Evolutionary conservation across 148 eudicot species (phyloP).

Genomic region (Euryodendron excelsum): DNA sequence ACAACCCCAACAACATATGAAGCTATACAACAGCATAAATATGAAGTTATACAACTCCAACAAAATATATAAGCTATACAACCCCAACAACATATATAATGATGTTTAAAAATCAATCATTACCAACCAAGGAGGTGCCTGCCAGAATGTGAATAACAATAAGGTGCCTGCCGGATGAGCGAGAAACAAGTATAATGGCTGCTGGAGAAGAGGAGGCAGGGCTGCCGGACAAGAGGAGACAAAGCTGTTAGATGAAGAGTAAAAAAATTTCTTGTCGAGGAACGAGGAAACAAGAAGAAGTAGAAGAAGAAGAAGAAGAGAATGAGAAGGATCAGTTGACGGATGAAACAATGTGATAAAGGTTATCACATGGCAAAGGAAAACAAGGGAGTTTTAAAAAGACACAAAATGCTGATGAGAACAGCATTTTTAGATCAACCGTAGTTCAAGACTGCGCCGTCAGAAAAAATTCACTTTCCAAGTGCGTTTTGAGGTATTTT

Average conservation of each 20-base stretch:
- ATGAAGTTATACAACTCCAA: too few species aligned
- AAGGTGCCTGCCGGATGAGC: background rate
- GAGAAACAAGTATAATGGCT: background rate
- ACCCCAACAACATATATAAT: too few species aligned
- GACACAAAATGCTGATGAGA: background rate
- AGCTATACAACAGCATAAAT: too few species aligned
- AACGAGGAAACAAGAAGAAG: background rate
- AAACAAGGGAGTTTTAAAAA: background rate
- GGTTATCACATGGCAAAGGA: background rate
- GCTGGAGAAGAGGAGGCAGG: background rate
- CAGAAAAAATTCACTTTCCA: too few species aligned
- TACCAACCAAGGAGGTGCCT: background rate
- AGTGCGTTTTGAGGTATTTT: too few species aligned
- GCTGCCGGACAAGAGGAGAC: background rate
- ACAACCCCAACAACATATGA: too few species aligned
- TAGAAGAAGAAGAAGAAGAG: background rate
- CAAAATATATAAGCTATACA: background rate
- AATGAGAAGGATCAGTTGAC: too few species aligned
- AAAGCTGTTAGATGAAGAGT: too few species aligned
- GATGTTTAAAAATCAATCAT: too few species aligned
- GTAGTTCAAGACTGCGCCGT: background rate
- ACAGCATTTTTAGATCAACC: background rate
- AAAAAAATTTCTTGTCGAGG: background rate
- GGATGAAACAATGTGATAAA: too few species aligned
- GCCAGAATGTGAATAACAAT: background rate